Conservation (phyloP, 257 asterid species). For the Petrea volubilis region DNA sequence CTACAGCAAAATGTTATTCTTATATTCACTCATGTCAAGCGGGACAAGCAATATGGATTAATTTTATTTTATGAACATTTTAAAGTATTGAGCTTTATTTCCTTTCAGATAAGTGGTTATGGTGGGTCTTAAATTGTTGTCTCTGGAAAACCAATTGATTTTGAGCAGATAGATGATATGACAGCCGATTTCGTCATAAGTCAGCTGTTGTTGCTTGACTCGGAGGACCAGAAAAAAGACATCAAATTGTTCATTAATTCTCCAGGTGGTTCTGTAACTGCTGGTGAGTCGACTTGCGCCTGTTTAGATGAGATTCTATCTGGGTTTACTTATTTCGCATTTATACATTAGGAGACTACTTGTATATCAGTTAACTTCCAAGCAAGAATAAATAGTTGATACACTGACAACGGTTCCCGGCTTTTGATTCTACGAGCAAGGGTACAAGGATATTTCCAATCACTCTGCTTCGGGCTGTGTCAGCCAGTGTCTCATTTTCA, state of each 20-base stretch:
- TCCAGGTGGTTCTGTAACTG: conserved; percentile 96
- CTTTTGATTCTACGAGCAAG: background rate
- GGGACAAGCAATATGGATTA: background rate
- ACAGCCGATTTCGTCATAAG: conserved; percentile 86
- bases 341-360: background rate
- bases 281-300: conserved; percentile 57
- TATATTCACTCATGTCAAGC: background rate
- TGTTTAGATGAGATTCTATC: background rate
- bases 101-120: background rate
- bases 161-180: conserved; percentile 74
- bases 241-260: conserved; percentile 87
- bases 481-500: too few relatives aligned
- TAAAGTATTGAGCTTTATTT: background rate
- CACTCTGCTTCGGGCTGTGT: background rate
- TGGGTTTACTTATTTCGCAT: background rate
- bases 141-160: conserved; percentile 20
- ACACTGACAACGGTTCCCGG: background rate
- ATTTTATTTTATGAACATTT: background rate
- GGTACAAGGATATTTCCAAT: background rate
- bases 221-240: conserved; percentile 77
- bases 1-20: background rate
- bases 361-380: background rate
- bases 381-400: background rate
- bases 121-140: background rate
- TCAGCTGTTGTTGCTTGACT: conserved; percentile 84